A percentile compares a stretch with the other conserved stretches of the same genome.
Conservation (phyloP, 805 yeast species). For the Starmerella geochares region DNA sequence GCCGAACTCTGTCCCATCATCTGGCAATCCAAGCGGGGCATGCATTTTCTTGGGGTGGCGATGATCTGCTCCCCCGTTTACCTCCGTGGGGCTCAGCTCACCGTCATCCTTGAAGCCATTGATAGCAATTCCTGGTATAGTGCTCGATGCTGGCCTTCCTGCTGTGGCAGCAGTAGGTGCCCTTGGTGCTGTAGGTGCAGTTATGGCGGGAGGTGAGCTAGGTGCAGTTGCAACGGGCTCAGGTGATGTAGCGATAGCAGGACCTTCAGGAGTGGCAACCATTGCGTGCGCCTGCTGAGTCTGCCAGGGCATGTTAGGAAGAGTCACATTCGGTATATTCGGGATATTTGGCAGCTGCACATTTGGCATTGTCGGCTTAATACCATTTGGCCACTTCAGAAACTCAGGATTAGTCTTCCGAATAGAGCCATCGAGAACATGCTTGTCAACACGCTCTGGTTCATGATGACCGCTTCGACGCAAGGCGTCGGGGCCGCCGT, state of each 20-base stretch:
- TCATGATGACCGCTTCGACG: constrained; percentile 23
- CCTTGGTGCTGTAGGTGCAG: neutral
- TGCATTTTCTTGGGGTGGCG: neutral
- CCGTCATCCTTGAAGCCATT: neutral
- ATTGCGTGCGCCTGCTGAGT: neutral
- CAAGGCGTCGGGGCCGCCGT: constrained; percentile 42
- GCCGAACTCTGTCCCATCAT: neutral
- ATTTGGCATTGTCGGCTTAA: neutral
- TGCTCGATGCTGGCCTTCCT: neutral
- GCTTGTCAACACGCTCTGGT: constrained; percentile 24
- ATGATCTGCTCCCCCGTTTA: too few species aligned
- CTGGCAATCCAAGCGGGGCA: neutral
- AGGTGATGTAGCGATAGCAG: neutral
- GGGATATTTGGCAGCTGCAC: neutral
- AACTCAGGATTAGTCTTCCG: constrained; percentile 11
- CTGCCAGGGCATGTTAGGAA: constrained; percentile 1
- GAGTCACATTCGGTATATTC: neutral
- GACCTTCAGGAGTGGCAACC: neutral
- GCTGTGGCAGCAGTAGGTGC: neutral
- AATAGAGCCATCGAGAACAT: constrained; percentile 18
- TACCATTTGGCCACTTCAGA: neutral
- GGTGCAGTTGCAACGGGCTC: neutral
- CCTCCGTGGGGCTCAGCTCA: neutral
- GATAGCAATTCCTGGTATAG: neutral
- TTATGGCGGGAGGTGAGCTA: neutral